Base-by-base conservation (phyloP, 441 rosid genomes). In the Oxalis stricta region DNA sequence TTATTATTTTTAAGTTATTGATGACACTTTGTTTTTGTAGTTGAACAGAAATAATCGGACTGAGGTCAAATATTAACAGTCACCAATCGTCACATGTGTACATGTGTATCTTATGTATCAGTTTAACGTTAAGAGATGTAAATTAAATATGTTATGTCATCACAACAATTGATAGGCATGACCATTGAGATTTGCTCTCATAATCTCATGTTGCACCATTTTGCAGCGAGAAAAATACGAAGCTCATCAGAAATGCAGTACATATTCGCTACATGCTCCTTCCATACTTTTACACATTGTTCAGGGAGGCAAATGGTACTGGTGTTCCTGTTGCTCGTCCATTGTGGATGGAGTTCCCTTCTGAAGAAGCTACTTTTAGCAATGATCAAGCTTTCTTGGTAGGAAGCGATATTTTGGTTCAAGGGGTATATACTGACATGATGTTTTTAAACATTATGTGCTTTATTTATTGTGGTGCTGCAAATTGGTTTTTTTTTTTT, bases 331-430 rank as follows among this genome's bases (percentile, higher is more conserved):
- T 92, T 38, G 44, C 64, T 44, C 95, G 97, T 10, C 95, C 99
- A 32, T 39, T 92, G 58, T 92, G 99, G 99, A 92, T 92, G 99
- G 99, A 92, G 69, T 87, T 92, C 64, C 94, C 99, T 36, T 68
- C 65, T 40, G 99, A 92, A 44, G 87, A 84, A 69, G 71, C 70
- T 48, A 75, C 95, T 49, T 87, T 82, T 63, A 66, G 48, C 59
- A 92, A 82, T 24, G 99, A 87, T 38, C 97, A 92, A 61, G 88
- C 97, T 28, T 87, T 92, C 72, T 82, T 92, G 99, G 87, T 92
- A 49, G 99, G 99, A 53, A 63, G 62, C 61, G 74, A 82, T 70
- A 69, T 92, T 38, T 52, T 92, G 64, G 95, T 92, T 46, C 99
- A 82, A 76, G 99, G 99, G 50, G 74, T 92, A 52, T 92, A 72